These are phyloP conservation scores for Mycena polygramma DNA, from an alignment of 768 basidiomycete genomes.

Conservation along the genomic window DNA sequence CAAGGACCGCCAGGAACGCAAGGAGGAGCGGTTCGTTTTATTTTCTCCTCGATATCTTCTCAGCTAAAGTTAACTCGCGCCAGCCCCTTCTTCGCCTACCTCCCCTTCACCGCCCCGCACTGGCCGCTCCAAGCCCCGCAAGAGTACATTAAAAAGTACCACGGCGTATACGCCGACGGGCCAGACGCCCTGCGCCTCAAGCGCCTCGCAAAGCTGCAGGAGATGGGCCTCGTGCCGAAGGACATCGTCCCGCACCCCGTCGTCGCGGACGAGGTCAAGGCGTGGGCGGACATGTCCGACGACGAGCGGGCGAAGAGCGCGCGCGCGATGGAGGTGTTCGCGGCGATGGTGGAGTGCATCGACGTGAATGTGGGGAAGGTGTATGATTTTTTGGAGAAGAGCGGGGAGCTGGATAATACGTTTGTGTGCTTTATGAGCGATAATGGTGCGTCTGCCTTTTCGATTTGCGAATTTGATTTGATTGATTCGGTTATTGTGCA, in stretches of 20 bases:
- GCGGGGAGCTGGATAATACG: conserved; percentile 21
- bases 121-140: conserved; percentile 28
- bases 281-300: conserved; percentile 16
- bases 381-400: conserved; percentile 22
- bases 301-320: conserved; percentile 20
- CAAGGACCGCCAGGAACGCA: conserved; percentile 14
- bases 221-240: conserved; percentile 20
- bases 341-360: conserved; percentile 27
- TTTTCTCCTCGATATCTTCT: neutral
- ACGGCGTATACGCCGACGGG: conserved; percentile 20
- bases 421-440: conserved; percentile 25
- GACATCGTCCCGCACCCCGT: conserved; percentile 12
- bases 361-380: conserved; percentile 27
- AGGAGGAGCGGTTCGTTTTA: conserved; percentile 19
- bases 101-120: conserved; percentile 28
- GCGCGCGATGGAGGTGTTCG: conserved; percentile 27
- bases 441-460: conserved; percentile 18
- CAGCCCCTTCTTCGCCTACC: conserved; percentile 27
- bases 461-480: neutral
- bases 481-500: neutral
- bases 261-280: conserved; percentile 26
- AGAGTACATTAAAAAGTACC: conserved; percentile 25
- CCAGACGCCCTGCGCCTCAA: conserved; percentile 21
- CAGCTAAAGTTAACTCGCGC: neutral
- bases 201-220: conserved; percentile 24